A percentile compares a stretch with the other conserved stretches of the same genome.
These are phyloP conservation scores for Talaromyces thailandensis DNA, from an alignment of 495 filamentous ascomycete species.

Conservation along the genomic window DNA sequence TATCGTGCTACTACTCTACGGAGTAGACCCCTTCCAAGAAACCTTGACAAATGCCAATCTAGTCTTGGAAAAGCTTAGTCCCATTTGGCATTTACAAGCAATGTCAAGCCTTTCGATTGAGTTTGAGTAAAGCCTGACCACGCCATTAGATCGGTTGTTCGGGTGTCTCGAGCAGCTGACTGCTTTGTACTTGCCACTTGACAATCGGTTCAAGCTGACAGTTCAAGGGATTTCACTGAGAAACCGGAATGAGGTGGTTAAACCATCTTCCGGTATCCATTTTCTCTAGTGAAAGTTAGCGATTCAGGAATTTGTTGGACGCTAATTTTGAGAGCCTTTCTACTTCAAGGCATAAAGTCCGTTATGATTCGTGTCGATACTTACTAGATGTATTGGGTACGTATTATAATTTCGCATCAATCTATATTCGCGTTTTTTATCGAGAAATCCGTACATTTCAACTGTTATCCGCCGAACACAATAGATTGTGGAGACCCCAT, in stretches of 20 bases:
- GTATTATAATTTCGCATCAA: neutral
- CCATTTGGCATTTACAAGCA: neutral
- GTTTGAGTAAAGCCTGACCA: neutral
- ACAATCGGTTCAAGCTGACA: too few relatives aligned
- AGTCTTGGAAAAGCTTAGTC: slow-evolving; percentile 2
- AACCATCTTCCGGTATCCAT: neutral
- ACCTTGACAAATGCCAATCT: neutral
- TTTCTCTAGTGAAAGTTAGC: neutral
- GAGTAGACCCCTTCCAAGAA: neutral
- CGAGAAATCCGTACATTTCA: neutral
- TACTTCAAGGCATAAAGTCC: neutral
- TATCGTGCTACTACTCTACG: too few relatives aligned
- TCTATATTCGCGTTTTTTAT: neutral
- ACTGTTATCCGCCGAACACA: neutral
- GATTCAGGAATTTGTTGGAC: neutral
- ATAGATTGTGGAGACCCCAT: neutral
- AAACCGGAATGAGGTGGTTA: neutral
- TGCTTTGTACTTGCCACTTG: neutral
- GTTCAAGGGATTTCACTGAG: too few relatives aligned
- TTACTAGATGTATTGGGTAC: neutral
- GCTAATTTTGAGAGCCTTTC: neutral
- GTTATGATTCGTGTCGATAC: neutral
- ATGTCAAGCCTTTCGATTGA: neutral
- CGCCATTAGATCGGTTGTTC: neutral
- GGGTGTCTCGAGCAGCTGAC: neutral